These are phyloP conservation scores for Geotrichum klebahnii DNA, from an alignment of 1,139 yeast genomes.

Conservation along the genomic window DNA sequence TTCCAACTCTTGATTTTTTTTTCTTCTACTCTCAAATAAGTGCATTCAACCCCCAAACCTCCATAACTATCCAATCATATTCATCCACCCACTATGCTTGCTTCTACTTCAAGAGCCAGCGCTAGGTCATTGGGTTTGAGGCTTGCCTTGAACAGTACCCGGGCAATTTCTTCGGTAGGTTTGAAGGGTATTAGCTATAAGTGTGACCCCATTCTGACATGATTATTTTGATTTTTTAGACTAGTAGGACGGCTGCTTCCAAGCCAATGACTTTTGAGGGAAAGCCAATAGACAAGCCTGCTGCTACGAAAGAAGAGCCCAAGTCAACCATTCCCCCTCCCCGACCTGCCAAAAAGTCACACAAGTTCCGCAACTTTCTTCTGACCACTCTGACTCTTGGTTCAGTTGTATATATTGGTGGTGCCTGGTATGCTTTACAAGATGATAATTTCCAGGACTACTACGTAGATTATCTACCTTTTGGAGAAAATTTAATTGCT, in stretches of 20 bases:
- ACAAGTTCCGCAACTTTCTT: constrained; percentile 36
- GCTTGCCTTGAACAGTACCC: not conserved
- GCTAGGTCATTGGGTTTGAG: not conserved
- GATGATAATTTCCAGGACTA: constrained; percentile 43
- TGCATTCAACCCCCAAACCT: too few species aligned
- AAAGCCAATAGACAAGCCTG: constrained; percentile 15
- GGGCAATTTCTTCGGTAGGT: constrained; percentile 5
- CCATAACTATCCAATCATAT: too few species aligned
- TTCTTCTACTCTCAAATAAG: not conserved
- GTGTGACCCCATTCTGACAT: not conserved
- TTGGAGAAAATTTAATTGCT: constrained; percentile 52
- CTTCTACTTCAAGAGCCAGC: constrained; percentile 13
- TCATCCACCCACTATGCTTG: constrained; percentile 14
- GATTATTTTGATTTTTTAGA: not conserved
- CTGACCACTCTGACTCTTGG: constrained; percentile 30
- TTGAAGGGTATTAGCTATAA: too few species aligned
- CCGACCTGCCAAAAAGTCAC: constrained; percentile 26
- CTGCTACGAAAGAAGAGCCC: constrained; percentile 1
- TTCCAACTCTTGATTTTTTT: not conserved
- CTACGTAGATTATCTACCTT: constrained; percentile 59
- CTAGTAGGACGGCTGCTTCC: constrained; percentile 1
- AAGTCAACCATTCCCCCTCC: not conserved
- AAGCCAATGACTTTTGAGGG: constrained; percentile 23
- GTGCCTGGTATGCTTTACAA: constrained; percentile 39
- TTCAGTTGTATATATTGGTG: constrained; percentile 38